phyloP scores from a whole-genome alignment of 495 filamentous ascomycete genomes.

The Niebla homalea region DNA sequence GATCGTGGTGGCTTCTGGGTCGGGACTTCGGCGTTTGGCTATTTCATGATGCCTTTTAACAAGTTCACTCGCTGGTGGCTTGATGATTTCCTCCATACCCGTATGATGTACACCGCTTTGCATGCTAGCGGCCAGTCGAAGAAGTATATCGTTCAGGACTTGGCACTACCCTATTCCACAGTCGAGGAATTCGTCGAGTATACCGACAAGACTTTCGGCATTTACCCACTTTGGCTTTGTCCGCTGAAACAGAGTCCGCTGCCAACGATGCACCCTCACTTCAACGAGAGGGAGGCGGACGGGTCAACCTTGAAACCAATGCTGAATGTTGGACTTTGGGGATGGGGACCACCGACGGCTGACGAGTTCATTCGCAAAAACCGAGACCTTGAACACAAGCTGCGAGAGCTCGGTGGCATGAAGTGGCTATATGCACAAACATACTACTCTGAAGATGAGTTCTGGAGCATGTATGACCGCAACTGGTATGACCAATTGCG shows the following conservation, averaged over 20 bases:
- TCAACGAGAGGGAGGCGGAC: constrained; percentile 10
- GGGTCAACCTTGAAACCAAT: constrained; percentile 20
- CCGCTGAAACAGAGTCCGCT: constrained; percentile 26
- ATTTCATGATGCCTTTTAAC: constrained; percentile 45
- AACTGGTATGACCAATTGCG: constrained; percentile 35
- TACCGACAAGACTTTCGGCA: constrained; percentile 27
- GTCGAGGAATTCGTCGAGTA: constrained; percentile 38
- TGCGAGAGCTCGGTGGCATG: constrained; percentile 51
- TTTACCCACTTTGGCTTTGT: constrained; percentile 49
- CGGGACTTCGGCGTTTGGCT: constrained; percentile 35
- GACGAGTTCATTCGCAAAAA: constrained; percentile 41
- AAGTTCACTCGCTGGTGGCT: constrained; percentile 37
- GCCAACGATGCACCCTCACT: constrained; percentile 27
- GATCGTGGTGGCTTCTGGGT: constrained; percentile 51
- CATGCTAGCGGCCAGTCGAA: constrained; percentile 36
- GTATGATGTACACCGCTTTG: constrained; percentile 43
- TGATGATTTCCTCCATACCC: constrained; percentile 39
- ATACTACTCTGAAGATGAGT: constrained; percentile 40
- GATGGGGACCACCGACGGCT: constrained; percentile 21
- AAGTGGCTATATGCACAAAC: constrained; percentile 47
- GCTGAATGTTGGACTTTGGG: constrained; percentile 46
- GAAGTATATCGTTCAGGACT: constrained; percentile 42
- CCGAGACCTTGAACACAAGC: constrained; percentile 47
- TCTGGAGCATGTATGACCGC: constrained; percentile 40
- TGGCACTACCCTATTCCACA: constrained; percentile 36